Base-by-base conservation (phyloP, 2,329 filamentous ascomycete species). In the Emmonsiellopsis sp. region DNA sequence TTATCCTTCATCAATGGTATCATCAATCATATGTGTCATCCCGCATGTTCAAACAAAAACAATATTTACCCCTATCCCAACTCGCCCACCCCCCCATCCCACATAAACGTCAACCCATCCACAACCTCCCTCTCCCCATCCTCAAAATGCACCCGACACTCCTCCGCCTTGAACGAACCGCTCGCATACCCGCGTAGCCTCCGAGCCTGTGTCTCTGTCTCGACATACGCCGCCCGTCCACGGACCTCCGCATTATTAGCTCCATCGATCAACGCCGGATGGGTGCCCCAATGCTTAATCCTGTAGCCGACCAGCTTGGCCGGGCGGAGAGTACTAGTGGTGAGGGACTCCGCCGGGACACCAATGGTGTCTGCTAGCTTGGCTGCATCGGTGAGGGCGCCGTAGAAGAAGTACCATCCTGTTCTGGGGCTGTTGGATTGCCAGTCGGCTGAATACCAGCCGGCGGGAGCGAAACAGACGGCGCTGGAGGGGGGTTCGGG, bases 351-450 rank as follows among this genome's bases (percentile, higher is more conserved):
- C 14, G 33, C 49, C 2, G 42, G 42, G 10, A 56, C 14, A 8
- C 45, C 43, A 10, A 59, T 46, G 39, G 53, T 42, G 5, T 32
- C 47, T 7, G 43, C 47, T n/a, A 58, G 48, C 31, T 52, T 56
- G 27, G 42, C 17, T n/a, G 51, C 45, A 13, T 56, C 48, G 17
- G 36, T 45, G 9, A 58, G 34, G 5, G 44, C 53, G 39, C 54
- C 58, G 53, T 57, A 60, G 57, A 57, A 54, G 43, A 60, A 60
- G 46, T 58, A 60, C 48, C 55, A 57, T 14, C 55, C 53, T 3
- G 42, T 49, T 39, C 42, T 43, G 33, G 53, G 44, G 7, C 45
- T 42, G 14, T 37, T 8, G 10, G 11, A 36, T 40, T 51, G 49
- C 46, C 48, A 53, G 14, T 48, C 42, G 13, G 40, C 53, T 27